A percentile compares a stretch with the other conserved stretches of the same genome.
Conservation (phyloP, 768 basidiomycete genomes). For the Serendipita sp. region DNA sequence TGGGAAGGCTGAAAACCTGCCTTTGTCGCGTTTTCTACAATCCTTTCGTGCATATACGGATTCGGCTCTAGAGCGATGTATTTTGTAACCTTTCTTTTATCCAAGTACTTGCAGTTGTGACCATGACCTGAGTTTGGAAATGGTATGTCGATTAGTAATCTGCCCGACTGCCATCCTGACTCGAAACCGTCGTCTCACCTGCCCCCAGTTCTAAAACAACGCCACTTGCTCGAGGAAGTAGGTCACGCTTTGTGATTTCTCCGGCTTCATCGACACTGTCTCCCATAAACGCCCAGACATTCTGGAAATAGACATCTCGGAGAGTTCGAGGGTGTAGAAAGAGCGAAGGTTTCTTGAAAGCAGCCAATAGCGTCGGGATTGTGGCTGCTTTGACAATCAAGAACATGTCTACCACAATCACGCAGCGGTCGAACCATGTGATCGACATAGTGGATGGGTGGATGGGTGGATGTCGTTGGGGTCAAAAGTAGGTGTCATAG, state of each 20-base stretch:
- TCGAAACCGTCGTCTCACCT: slow-evolving; percentile 24
- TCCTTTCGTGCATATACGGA: slow-evolving; percentile 38
- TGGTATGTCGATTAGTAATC: no score
- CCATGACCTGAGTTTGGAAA: slow-evolving; percentile 35
- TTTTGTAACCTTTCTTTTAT: slow-evolving; percentile 35
- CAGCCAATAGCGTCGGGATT: slow-evolving; percentile 31
- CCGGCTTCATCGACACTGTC: slow-evolving; percentile 30
- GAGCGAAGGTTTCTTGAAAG: slow-evolving; percentile 29
- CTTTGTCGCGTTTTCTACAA: slow-evolving; percentile 32
- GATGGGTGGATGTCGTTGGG: no score
- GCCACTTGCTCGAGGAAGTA: slow-evolving; percentile 43
- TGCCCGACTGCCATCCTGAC: no score
- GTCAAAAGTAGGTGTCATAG: no score
- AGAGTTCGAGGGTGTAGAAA: slow-evolving; percentile 30
- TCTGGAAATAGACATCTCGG: slow-evolving; percentile 40
- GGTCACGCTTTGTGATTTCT: slow-evolving; percentile 26
- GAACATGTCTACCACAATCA: slow-evolving; percentile 27
- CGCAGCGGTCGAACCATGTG: slow-evolving; percentile 3
- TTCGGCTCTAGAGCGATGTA: slow-evolving; percentile 69
- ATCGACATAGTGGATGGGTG: not conserved
- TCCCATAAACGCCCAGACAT: slow-evolving; percentile 41
- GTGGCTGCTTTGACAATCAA: slow-evolving; percentile 24
- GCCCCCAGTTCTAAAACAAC: slow-evolving; percentile 55
- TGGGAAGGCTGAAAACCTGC: slow-evolving; percentile 43
- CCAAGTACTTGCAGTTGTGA: slow-evolving; percentile 46